Evolutionary conservation across 192 early-diverging fungal species (phyloP), one percentile per base, ranked within the genome.

Genomic region (Thamnidium elegans): DNA sequence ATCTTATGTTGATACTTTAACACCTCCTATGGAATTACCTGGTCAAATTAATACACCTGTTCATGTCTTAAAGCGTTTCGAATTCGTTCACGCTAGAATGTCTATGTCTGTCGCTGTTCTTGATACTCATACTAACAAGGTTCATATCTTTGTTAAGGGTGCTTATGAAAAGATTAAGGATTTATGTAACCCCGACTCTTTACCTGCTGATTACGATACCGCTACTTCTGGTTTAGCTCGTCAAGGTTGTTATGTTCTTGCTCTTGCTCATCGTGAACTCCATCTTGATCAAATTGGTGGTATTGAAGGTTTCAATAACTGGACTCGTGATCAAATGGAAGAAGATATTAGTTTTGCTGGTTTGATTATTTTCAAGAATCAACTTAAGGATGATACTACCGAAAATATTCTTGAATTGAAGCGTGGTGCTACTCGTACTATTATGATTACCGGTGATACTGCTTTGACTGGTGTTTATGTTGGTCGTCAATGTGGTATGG

Each of bases 381-480:
- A 85, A 69, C 74, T 93, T 7, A 93, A 93, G 75, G 72, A 67
- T 7, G 89, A 92, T 63, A 92, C 90, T 15, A 50, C 70, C 15
- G 79, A 85, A 50, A 86, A 88, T 13, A 80, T 93, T 48, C 63
- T 71, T 51, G 78, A 90, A 68, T 84, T 93, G 52, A 81, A 90
- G 63, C 70, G 71, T 30, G 91, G 89, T 43, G 84, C 76, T 26
- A 84, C 79, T n/a, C 84, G 91, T 47, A 87, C 84, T 15, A 80
- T 91, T 21, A 93, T 93, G 91, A 86, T 93, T 65, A 92, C 91
- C 5, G 91, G 91, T 51, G 91, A 93, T 65, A 89, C 88, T 42
- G 86, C 83, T 3, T 69, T 85, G 48, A 93, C 91, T n/a, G 90
- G 84, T 39, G 74, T 89, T 31, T 89, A 84, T 66, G 86, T 93